These are phyloP conservation scores for Yamadazyma laniorum DNA, from an alignment of 805 yeast genomes.

Conservation along the genomic window DNA sequence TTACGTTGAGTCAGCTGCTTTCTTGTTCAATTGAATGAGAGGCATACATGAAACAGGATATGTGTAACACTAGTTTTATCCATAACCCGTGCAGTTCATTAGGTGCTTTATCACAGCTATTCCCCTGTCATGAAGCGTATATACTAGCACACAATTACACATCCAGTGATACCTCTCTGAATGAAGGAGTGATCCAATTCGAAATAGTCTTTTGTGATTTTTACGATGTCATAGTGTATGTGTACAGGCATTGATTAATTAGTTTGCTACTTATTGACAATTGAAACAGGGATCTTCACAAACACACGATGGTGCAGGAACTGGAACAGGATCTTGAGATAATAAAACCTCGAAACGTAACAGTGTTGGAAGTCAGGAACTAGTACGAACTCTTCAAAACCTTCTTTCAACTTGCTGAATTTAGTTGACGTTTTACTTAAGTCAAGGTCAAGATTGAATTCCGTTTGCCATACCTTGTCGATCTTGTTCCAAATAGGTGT, in stretches of 20 bases:
- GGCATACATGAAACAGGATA: too few relatives aligned
- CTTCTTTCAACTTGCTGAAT: not conserved
- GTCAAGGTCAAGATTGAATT: conserved; percentile 4
- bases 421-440: not conserved
- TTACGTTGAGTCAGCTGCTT: too few relatives aligned
- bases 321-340: conserved; percentile 18
- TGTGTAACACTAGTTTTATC: too few relatives aligned
- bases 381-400: conserved; percentile 24
- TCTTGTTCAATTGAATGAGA: too few relatives aligned
- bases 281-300: conserved; percentile 30
- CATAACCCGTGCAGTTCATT: too few relatives aligned
- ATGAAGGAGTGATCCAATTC: too few relatives aligned
- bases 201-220: too few relatives aligned
- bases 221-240: too few relatives aligned
- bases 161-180: too few relatives aligned
- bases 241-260: conserved; percentile 1
- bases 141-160: conserved; percentile 17
- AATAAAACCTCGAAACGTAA: conserved; percentile 29
- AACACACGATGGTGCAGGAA: conserved; percentile 21
- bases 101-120: too few relatives aligned
- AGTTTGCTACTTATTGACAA: conserved; percentile 9
- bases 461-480: conserved; percentile 9
- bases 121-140: conserved; percentile 18
- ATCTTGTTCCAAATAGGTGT: conserved; percentile 9
- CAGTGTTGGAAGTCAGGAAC: conserved; percentile 42